Evolutionary conservation across 2,329 filamentous ascomycete species (phyloP).

Genomic region (Alternaria solani): DNA sequence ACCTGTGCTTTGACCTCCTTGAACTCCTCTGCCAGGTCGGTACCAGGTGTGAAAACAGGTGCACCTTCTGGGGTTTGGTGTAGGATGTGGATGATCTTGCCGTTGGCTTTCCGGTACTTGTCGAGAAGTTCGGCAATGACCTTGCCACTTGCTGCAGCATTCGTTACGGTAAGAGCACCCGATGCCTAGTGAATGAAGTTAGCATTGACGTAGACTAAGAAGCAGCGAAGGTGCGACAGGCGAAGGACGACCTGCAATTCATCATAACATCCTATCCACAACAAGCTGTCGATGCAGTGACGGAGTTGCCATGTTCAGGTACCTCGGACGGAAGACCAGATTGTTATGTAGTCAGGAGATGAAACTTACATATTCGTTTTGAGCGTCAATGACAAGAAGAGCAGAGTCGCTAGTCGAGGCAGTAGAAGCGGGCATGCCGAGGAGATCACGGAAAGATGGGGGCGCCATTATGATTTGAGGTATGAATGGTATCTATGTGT

Average conservation of each 20-base stretch:
- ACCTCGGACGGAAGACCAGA: no score
- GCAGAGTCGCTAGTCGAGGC: conserved; percentile 64
- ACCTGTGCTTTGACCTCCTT: conserved; percentile 62
- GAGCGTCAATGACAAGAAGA: conserved; percentile 15
- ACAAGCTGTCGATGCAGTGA: not conserved
- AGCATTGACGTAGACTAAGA: not conserved
- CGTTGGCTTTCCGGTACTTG: conserved; percentile 65
- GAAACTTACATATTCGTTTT: conserved; percentile 30
- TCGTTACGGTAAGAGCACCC: conserved; percentile 65
- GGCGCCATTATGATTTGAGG: conserved; percentile 11
- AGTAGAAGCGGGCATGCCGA: conserved; percentile 64
- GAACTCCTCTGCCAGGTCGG: conserved; percentile 67
- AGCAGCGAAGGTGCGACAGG: not conserved
- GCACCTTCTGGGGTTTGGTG: conserved; percentile 68
- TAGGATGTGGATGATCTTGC: conserved; percentile 68
- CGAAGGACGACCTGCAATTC: no score
- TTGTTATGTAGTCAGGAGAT: conserved; percentile 68
- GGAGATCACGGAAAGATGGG: conserved; percentile 57
- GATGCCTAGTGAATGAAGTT: conserved; percentile 44
- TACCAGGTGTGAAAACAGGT: conserved; percentile 71
- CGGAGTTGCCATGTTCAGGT: not conserved
- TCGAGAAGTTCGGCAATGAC: conserved; percentile 66
- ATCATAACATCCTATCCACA: not conserved
- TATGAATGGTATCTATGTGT: not conserved
- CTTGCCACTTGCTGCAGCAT: conserved; percentile 62